Percentiles rank a stretch among this genome's conserved stretches.
Conservation (phyloP, 805 yeast genomes). For the Ogataea haglerorum region DNA sequence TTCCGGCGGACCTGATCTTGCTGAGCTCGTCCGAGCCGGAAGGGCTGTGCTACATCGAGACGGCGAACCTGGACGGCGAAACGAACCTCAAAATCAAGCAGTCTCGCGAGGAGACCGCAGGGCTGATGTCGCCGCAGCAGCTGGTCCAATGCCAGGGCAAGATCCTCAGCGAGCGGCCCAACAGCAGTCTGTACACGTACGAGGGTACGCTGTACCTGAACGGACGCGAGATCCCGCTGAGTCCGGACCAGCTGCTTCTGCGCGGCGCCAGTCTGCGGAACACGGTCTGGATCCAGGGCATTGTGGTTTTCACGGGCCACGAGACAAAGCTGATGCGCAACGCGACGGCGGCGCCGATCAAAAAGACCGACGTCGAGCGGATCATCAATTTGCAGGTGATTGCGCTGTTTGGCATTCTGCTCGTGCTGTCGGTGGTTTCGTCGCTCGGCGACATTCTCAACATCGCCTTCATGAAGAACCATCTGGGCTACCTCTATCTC, state of each 20-base stretch:
- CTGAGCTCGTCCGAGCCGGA: slow-evolving; percentile 95
- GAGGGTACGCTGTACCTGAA: slow-evolving; percentile 78
- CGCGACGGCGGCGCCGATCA: slow-evolving; percentile 98
- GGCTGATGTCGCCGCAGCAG: slow-evolving; percentile 62
- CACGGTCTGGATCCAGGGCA: slow-evolving; percentile 92
- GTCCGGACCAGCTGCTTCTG: slow-evolving; percentile 87
- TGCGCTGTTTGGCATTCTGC: slow-evolving; percentile 78
- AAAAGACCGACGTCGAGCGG: slow-evolving; percentile 94
- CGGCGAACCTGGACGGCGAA: slow-evolving; percentile 97
- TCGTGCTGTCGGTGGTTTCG: slow-evolving; percentile 73
- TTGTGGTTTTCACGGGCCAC: slow-evolving; percentile 95
- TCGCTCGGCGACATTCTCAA: slow-evolving; percentile 84
- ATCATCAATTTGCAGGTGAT: slow-evolving; percentile 90
- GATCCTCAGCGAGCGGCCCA: slow-evolving; percentile 85
- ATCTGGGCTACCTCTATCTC: slow-evolving; percentile 62
- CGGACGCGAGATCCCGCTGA: slow-evolving; percentile 60
- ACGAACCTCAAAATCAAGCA: slow-evolving; percentile 95
- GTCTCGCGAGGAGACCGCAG: slow-evolving; percentile 72
- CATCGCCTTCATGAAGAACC: slow-evolving; percentile 47
- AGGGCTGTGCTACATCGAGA: slow-evolving; percentile 95
- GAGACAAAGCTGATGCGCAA: slow-evolving; percentile 97
- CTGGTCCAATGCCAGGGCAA: slow-evolving; percentile 52
- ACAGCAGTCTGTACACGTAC: slow-evolving; percentile 88
- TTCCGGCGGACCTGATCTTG: slow-evolving; percentile 89
- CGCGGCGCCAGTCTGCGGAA: slow-evolving; percentile 96